Evolutionary conservation across 2,329 filamentous ascomycete genomes (phyloP), one percentile per base, ranked within the genome.

Genomic region (Monosporascus sp.): DNA sequence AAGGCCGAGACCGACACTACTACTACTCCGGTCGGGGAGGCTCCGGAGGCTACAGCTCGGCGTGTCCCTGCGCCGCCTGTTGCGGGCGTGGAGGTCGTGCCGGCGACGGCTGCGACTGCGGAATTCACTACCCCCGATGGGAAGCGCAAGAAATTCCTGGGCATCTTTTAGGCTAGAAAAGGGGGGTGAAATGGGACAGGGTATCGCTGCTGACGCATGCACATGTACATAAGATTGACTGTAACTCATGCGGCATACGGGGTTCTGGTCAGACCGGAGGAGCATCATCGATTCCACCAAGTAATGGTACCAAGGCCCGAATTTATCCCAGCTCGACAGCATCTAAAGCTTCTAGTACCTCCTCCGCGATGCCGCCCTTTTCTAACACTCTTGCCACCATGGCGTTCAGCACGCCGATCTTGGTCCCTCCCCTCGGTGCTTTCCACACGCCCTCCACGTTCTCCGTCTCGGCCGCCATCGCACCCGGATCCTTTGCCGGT

Each of bases 321-420:
- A 54, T 50, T 57, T 67, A 68, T 47, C 56, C 60, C 70, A 89
- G 72, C 57, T 91, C 87, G 45, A 94, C 89, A 18, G 80, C 83
- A 57, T 92, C 87, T 60, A 97, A 72, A 1, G 88, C 92, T 57
- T 87, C 84, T 66, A 97, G 76, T 6, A 97, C 88, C 70, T 97
- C 93, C 60, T 92, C 86, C 4, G 88, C 91, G 28, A 97, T 87
- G 37, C 91, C 91, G 0, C 88, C 88, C 63, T 80, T 83, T 66
- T 88, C 83, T 54, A 96, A 70, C 35, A 91, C 88, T 68, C 86
- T 84, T 68, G 87, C 84, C 55, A 95, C 84, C 73, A 97, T 89
- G 51, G 80, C 78, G 50, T 85, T 81, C 59, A 97, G 73, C 18
- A 94, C 76, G 5, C 73, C 77, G 63, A 91, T 82, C 74, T 89